These are phyloP conservation scores for Dillenia suffruticosa DNA, from an alignment of 164 flowering plant genomes.

Conservation along the genomic window DNA sequence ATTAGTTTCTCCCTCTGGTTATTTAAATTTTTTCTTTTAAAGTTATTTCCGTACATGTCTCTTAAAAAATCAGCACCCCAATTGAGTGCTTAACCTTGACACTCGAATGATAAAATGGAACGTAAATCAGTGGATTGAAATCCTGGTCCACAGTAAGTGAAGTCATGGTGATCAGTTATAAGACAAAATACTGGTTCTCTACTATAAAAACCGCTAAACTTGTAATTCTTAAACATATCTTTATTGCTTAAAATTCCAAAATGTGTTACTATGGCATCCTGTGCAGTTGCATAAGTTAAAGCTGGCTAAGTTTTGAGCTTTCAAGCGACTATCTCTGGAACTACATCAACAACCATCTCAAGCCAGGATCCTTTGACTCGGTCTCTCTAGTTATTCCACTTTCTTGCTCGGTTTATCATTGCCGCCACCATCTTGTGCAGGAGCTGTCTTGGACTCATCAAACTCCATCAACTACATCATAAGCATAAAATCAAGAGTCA, in stretches of 20 bases:
- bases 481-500: slow-evolving; percentile 1
- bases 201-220: no score
- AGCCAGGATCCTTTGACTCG: no score
- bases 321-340: slow-evolving; percentile 2
- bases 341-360: neutral
- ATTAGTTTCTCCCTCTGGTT: no score
- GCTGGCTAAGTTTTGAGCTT: neutral
- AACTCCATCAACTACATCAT: slow-evolving; percentile 61
- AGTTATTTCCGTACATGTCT: no score
- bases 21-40: no score
- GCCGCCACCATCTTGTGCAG: slow-evolving; percentile 27
- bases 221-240: neutral
- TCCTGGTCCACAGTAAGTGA: no score
- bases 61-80: no score
- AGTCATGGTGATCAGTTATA: no score
- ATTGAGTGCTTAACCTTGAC: no score
- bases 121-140: no score
- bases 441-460: slow-evolving; percentile 56
- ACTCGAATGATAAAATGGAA: no score
- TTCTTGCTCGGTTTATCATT: slow-evolving; percentile 44
- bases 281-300: slow-evolving; percentile 12
- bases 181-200: no score
- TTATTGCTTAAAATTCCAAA: slow-evolving; percentile 13
- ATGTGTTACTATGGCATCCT: slow-evolving; percentile 18
- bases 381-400: slow-evolving; percentile 24